phyloP scores from a whole-genome alignment of 768 basidiomycete species.

The Agaricus blazei region DNA sequence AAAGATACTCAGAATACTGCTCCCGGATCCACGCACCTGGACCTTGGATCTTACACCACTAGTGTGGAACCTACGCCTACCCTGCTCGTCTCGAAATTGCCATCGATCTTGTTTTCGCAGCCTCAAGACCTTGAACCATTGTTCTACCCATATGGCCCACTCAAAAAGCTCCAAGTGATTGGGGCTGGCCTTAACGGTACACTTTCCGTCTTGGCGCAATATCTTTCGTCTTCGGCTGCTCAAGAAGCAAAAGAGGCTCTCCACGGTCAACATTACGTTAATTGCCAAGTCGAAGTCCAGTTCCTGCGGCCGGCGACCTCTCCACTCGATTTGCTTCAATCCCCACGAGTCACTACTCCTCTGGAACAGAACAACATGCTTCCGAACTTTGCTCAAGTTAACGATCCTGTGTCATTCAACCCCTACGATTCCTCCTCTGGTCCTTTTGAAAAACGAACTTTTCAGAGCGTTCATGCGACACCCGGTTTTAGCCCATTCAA shows the following conservation, averaged over 20 bases:
- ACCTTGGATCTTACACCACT: slow-evolving; percentile 25
- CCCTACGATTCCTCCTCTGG: not conserved
- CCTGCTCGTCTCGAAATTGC: slow-evolving; percentile 61
- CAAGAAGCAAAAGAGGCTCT: slow-evolving; percentile 61
- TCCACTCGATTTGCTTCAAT: slow-evolving; percentile 1
- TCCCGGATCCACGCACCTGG: slow-evolving; percentile 22
- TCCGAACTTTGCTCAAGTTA: not conserved
- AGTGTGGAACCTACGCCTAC: slow-evolving; percentile 40
- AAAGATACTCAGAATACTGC: slow-evolving; percentile 25
- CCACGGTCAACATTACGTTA: slow-evolving; percentile 58
- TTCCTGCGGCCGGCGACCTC: slow-evolving; percentile 22
- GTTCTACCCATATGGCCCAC: slow-evolving; percentile 65
- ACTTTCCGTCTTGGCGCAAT: slow-evolving; percentile 61
- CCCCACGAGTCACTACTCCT: not conserved
- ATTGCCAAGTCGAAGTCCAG: slow-evolving; percentile 30
- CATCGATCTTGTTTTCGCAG: slow-evolving; percentile 63
- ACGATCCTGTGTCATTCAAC: not conserved
- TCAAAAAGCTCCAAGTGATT: slow-evolving; percentile 56
- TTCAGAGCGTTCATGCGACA: not conserved
- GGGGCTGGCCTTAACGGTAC: slow-evolving; percentile 33
- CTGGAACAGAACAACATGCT: not conserved
- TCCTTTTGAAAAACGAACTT: not conserved
- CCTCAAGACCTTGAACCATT: slow-evolving; percentile 66
- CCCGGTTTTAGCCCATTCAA: not conserved
- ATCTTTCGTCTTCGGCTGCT: slow-evolving; percentile 46